Evolutionary conservation across 495 filamentous ascomycete genomes (phyloP).

Genomic region (Podospora comata): DNA sequence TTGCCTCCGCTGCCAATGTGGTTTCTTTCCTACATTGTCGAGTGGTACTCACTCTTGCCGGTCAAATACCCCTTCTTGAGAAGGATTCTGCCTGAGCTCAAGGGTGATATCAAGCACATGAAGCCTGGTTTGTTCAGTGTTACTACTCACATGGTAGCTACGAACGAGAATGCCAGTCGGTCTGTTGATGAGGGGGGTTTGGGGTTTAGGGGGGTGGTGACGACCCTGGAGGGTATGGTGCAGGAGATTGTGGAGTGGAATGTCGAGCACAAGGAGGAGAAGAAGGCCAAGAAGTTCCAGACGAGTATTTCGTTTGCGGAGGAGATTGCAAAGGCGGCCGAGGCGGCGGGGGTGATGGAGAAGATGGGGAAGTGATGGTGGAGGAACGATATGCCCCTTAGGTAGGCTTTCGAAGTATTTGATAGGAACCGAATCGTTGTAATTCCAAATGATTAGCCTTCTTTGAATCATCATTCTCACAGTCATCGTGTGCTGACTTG

Average conservation of each 20-base stretch:
- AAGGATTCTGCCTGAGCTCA: conserved; percentile 42
- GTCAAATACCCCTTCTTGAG: conserved; percentile 39
- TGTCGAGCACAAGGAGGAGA: conserved; percentile 29
- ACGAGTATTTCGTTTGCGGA: conserved; percentile 42
- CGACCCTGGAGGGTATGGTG: conserved; percentile 53
- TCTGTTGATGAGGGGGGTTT: conserved; percentile 48
- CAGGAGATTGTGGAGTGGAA: conserved; percentile 56
- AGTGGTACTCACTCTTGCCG: conserved; percentile 48
- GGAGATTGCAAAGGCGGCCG: conserved; percentile 35
- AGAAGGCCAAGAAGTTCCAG: conserved; percentile 29
- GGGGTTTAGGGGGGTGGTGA: conserved; percentile 50
- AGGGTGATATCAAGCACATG: conserved; percentile 46
- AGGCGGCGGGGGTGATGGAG: not conserved
- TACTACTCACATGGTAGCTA: conserved; percentile 49
- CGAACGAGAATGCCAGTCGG: conserved; percentile 44
- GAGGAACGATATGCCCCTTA: not conserved
- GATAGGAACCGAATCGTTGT: too few relatives aligned
- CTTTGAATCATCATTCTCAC: not conserved
- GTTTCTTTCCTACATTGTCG: conserved; percentile 47
- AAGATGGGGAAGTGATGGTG: not conserved
- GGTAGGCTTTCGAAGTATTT: too few relatives aligned
- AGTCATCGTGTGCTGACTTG: not conserved
- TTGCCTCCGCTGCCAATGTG: conserved; percentile 46
- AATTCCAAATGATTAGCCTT: too few relatives aligned
- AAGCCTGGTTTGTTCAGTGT: conserved; percentile 55